Evolutionary conservation across 2,329 filamentous ascomycete genomes (phyloP).

Genomic region (Aspergillus fumigatus): DNA sequence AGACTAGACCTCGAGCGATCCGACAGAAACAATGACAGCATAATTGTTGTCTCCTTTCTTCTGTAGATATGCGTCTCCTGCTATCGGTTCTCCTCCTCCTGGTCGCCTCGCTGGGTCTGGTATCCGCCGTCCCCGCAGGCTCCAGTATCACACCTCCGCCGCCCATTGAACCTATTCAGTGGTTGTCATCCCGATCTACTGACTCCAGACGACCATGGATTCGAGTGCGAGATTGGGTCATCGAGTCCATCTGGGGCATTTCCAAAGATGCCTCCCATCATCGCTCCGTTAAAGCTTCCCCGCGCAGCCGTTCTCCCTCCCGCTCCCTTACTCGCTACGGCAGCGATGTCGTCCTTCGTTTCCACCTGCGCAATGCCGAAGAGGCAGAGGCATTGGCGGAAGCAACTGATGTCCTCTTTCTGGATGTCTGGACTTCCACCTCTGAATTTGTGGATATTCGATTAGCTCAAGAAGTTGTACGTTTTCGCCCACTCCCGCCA

Average conservation of each 20-base stretch:
- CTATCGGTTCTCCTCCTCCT: conserved; percentile 15
- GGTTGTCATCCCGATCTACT: conserved; percentile 24
- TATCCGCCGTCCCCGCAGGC: conserved; percentile 32
- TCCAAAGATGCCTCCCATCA: conserved; percentile 23
- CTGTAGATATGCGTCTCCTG: conserved; percentile 12
- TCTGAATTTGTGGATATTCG: conserved; percentile 80
- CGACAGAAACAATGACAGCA: background rate
- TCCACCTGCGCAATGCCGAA: conserved; percentile 66
- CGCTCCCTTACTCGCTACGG: conserved; percentile 56
- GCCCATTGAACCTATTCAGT: conserved; percentile 26
- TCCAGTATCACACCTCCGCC: conserved; percentile 33
- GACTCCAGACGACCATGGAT: conserved; percentile 33
- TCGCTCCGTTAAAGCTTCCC: conserved; percentile 11
- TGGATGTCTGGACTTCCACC: conserved; percentile 88
- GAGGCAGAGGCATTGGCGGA: conserved; percentile 69
- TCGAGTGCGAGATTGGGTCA: conserved; percentile 39
- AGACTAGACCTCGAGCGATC: background rate
- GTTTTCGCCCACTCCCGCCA: conserved; percentile 18
- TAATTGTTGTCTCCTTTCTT: background rate
- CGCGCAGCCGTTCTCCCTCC: conserved; percentile 23
- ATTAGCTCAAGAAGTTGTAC: conserved; percentile 68
- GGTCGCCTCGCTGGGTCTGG: conserved; percentile 15
- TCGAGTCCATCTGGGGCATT: conserved; percentile 42
- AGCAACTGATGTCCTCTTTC: conserved; percentile 67
- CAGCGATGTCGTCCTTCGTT: conserved; percentile 82